Conservation (phyloP, 306 rosid species). For the Echinosophora koreensis region DNA sequence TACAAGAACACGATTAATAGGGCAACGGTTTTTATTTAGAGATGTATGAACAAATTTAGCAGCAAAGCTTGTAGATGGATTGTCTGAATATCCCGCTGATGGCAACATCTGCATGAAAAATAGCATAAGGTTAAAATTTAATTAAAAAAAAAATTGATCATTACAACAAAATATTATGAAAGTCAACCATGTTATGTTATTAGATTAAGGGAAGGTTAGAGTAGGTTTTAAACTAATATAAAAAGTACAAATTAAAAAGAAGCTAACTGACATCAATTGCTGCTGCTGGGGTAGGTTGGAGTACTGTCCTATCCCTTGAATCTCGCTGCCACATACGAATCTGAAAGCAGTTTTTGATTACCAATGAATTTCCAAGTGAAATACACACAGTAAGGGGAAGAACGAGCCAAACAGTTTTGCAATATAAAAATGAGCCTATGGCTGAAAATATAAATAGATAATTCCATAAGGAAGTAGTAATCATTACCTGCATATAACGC, state of each 20-base stretch:
- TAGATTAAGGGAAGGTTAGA: slow-evolving; percentile 18
- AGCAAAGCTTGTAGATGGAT: slow-evolving; percentile 95
- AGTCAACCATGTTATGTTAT: not conserved
- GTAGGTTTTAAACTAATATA: slow-evolving; percentile 17
- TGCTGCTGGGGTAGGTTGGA: slow-evolving; percentile 93
- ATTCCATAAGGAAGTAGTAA: slow-evolving; percentile 27
- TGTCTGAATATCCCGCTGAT: slow-evolving; percentile 86
- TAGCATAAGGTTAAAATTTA: slow-evolving; percentile 32
- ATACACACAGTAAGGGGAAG: slow-evolving; percentile 28
- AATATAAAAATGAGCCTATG: not conserved
- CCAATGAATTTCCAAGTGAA: slow-evolving; percentile 38
- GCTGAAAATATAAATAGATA: not conserved
- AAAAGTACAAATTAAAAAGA: slow-evolving; percentile 1
- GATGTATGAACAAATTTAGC: slow-evolving; percentile 97
- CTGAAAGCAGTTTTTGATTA: slow-evolving; percentile 55
- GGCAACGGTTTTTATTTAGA: slow-evolving; percentile 89
- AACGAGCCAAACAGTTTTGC: not conserved
- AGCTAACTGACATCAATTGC: slow-evolving; percentile 82
- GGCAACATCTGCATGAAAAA: slow-evolving; percentile 83
- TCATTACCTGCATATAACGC: slow-evolving; percentile 85
- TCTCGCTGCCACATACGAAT: slow-evolving; percentile 92
- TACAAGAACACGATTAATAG: slow-evolving; percentile 94
- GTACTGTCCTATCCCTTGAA: slow-evolving; percentile 85
- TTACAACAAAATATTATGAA: slow-evolving; percentile 1
- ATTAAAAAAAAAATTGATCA: slow-evolving; percentile 10